Conservation (phyloP, 148 eudicot genomes). For the Cornus suecica region DNA sequence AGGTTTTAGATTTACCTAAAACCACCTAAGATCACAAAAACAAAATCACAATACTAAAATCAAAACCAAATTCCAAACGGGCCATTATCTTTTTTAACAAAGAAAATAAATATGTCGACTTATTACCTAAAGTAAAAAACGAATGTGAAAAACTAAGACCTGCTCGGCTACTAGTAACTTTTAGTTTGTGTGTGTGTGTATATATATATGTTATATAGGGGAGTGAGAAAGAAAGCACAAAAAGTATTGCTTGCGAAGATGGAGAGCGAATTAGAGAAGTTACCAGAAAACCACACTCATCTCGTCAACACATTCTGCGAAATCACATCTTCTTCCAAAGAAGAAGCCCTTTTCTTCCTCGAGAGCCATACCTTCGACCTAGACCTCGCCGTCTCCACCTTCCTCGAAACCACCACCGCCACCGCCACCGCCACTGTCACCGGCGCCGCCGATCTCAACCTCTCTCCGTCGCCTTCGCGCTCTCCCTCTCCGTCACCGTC, state of each 20-base stretch:
- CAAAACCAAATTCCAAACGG: too few species aligned
- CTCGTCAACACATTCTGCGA: conserved; percentile 54
- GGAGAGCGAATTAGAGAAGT: conserved; percentile 10
- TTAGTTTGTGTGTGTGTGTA: too few species aligned
- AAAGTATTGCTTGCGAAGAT: conserved; percentile 2
- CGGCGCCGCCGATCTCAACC: conserved; percentile 15
- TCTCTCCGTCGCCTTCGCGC: conserved; percentile 12
- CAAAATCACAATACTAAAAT: too few species aligned
- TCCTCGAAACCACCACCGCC: conserved; percentile 49
- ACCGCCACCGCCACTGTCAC: conserved; percentile 8
- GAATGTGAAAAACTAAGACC: too few species aligned
- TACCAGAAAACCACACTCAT: conserved; percentile 16
- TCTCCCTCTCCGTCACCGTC: conserved; percentile 40
- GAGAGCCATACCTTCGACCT: conserved; percentile 73
- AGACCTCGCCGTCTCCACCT: conserved; percentile 80
- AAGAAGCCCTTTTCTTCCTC: conserved; percentile 67
- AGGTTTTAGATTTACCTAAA: too few species aligned
- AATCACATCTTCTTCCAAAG: conserved; percentile 50
- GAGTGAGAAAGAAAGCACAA: too few species aligned
- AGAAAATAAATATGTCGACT: too few species aligned
- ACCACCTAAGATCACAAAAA: too few species aligned
- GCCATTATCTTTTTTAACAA: too few species aligned
- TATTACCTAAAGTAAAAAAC: too few species aligned
- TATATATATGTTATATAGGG: too few species aligned
- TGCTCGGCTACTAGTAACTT: too few species aligned